Evolutionary conservation across 306 rosid species (phyloP).

Genomic region (Medicago ruthenica): DNA sequence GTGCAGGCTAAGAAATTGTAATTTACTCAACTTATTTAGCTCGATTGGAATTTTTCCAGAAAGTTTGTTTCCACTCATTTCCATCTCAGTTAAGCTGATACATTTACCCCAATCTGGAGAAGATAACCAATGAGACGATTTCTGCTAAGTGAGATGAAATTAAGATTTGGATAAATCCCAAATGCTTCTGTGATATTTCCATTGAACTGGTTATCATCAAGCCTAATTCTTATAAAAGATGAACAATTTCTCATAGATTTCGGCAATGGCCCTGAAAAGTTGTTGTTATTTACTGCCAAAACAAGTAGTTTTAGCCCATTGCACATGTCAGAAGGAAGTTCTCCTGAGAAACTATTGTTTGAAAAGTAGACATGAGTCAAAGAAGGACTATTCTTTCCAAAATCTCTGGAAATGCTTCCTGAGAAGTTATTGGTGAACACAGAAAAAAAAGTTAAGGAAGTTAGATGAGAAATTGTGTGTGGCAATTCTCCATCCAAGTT

Average conservation of each 20-base stretch:
- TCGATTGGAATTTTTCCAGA: constrained; percentile 66
- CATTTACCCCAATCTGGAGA: constrained; percentile 66
- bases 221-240: constrained; percentile 52
- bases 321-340: constrained; percentile 66
- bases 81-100: constrained; percentile 48
- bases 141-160: constrained; percentile 35
- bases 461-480: constrained; percentile 48
- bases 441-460: constrained; percentile 42
- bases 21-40: constrained; percentile 45
- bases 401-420: constrained; percentile 58
- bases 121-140: constrained; percentile 63
- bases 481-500: constrained; percentile 62
- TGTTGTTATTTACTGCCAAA: constrained; percentile 53
- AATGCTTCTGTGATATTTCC: constrained; percentile 65
- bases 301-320: constrained; percentile 33
- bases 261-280: constrained; percentile 63
- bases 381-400: constrained; percentile 59
- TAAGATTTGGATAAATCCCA: constrained; percentile 49
- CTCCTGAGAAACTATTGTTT: constrained; percentile 70
- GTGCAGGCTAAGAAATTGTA: constrained; percentile 40
- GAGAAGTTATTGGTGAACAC: constrained; percentile 64
- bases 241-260: constrained; percentile 66
- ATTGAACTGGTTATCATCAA: constrained; percentile 59
- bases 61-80: constrained; percentile 55
- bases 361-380: constrained; percentile 52